phyloP scores from a whole-genome alignment of 2,329 filamentous ascomycete species.

The Colletotrichum musae region DNA sequence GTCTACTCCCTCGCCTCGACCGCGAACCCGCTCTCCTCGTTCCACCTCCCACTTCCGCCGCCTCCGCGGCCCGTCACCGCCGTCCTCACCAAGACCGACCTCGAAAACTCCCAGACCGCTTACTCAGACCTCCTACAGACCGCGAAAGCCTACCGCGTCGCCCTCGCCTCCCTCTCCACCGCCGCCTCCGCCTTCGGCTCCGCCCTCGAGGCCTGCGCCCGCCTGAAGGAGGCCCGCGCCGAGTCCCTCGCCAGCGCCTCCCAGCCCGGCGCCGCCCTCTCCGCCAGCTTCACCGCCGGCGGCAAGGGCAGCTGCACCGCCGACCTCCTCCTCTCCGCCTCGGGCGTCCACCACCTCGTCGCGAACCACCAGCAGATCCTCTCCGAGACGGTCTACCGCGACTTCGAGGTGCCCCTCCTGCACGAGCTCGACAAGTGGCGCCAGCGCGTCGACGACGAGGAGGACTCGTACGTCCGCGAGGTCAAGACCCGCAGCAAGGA shows the following conservation, averaged over 20 bases:
- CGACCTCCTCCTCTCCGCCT: constrained; percentile 73
- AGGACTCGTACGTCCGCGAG: constrained; percentile 70
- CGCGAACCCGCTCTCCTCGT: constrained; percentile 71
- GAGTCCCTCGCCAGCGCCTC: constrained; percentile 63
- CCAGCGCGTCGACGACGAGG: constrained; percentile 74
- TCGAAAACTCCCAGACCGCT: constrained; percentile 73
- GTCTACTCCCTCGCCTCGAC: constrained; percentile 76
- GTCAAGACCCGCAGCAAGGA: constrained; percentile 70
- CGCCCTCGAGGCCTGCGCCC: constrained; percentile 77
- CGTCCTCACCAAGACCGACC: constrained; percentile 74
- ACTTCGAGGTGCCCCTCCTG: constrained; percentile 78
- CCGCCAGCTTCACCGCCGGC: constrained; percentile 61
- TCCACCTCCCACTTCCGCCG: constrained; percentile 73
- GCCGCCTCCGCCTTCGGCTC: constrained; percentile 75
- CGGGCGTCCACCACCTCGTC: constrained; percentile 76
- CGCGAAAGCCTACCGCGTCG: constrained; percentile 75
- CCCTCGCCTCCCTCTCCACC: constrained; percentile 72
- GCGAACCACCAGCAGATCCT: constrained; percentile 81
- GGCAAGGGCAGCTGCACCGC: constrained; percentile 70
- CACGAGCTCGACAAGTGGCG: constrained; percentile 79
- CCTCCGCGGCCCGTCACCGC: constrained; percentile 70
- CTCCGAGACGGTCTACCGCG: constrained; percentile 77
- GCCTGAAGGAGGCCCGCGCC: constrained; percentile 76
- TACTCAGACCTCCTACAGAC: constrained; percentile 74
- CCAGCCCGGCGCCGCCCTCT: constrained; percentile 52